Percentiles rank a stretch among this genome's conserved stretches.
Evolutionary conservation across 768 basidiomycete species (phyloP).

Genomic region (Lactifluus hygrophoroides): DNA sequence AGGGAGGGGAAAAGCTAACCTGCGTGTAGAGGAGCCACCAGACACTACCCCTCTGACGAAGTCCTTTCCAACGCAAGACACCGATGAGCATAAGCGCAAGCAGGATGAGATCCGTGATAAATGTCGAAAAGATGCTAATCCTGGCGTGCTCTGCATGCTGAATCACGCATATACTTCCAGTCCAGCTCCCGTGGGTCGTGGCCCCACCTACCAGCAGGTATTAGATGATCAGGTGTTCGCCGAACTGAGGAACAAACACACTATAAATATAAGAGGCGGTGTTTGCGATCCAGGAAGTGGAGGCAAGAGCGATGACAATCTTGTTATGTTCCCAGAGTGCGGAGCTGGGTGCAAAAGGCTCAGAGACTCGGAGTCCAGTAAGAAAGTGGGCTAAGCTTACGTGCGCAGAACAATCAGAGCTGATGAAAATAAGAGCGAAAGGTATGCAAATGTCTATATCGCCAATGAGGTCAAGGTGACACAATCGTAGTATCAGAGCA

Average conservation of each 20-base stretch:
- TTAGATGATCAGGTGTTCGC: not conserved
- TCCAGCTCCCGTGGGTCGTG: not conserved
- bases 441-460: not conserved
- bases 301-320: not conserved
- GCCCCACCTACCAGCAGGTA: not conserved
- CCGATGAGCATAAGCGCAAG: conserved; percentile 1
- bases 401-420: conserved; percentile 3
- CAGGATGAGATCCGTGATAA: not conserved
- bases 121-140: not conserved
- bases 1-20: not conserved
- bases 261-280: not conserved
- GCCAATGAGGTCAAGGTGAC: too few relatives aligned
- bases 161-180: not conserved
- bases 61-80: not conserved
- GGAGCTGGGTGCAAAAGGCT: not conserved
- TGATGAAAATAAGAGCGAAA: not conserved
- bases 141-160: not conserved
- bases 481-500: not conserved
- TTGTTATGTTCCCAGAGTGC: not conserved
- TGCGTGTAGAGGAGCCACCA: not conserved
- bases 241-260: not conserved
- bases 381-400: not conserved
- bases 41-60: not conserved
- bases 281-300: not conserved
- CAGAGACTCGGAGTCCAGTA: not conserved